Percentiles rank a stretch among this genome's conserved stretches.
These are phyloP conservation scores for Pseudonectria foliicola DNA, from an alignment of 2,329 filamentous ascomycete species.

Conservation along the genomic window DNA sequence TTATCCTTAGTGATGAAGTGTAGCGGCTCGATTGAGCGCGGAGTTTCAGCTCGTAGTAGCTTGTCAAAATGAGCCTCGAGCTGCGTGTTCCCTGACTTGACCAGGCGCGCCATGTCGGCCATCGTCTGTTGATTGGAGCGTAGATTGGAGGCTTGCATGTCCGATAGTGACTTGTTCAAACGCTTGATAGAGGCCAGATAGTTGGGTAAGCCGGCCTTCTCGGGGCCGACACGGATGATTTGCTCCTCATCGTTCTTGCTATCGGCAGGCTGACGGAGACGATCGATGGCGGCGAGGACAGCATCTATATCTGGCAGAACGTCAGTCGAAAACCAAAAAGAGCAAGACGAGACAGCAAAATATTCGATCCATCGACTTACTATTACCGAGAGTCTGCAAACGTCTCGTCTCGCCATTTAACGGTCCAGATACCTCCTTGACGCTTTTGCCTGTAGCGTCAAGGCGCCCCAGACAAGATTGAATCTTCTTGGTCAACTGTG, in stretches of 20 bases:
- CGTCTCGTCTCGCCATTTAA: conserved; percentile 88
- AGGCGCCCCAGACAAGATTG: conserved; percentile 78
- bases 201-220: conserved; percentile 70
- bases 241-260: conserved; percentile 87
- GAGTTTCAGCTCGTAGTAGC: conserved; percentile 67
- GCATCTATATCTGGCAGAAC: conserved; percentile 65
- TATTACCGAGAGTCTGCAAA: conserved; percentile 79
- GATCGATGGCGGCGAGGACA: conserved; percentile 79
- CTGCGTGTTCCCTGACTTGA: conserved; percentile 73
- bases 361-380: conserved; percentile 35
- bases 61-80: conserved; percentile 79
- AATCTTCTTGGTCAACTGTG: conserved; percentile 90
- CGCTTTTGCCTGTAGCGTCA: conserved; percentile 81
- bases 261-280: conserved; percentile 82
- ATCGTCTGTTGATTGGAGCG: conserved; percentile 88
- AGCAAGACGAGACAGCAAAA: neutral
- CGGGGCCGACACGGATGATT: conserved; percentile 81
- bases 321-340: conserved; percentile 7
- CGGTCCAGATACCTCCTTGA: conserved; percentile 85
- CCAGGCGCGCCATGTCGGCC: conserved; percentile 66
- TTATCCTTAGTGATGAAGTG: conserved; percentile 87
- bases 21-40: conserved; percentile 75
- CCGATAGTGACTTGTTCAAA: conserved; percentile 72
- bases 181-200: conserved; percentile 89
- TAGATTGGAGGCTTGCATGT: conserved; percentile 85